These are phyloP conservation scores for Hansenula sp. DNA, from an alignment of 1,139 yeast genomes.

Conservation along the genomic window DNA sequence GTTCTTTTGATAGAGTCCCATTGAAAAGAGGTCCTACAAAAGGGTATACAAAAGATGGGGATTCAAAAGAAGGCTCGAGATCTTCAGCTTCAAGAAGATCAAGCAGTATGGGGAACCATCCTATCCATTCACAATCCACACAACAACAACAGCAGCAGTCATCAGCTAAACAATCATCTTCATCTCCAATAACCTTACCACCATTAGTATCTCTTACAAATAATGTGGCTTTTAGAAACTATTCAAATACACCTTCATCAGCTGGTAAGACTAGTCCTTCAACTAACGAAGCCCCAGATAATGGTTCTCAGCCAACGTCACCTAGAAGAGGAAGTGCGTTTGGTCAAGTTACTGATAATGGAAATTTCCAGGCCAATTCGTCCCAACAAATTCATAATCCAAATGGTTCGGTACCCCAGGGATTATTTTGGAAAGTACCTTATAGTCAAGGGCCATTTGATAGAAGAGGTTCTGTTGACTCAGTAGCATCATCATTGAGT, in stretches of 20 bases:
- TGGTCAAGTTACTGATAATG: not conserved
- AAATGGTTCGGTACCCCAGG: conserved; percentile 20
- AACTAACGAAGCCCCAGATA: not conserved
- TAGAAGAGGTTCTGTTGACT: conserved; percentile 30
- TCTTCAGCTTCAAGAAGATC: conserved; percentile 13
- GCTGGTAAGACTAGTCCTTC: not conserved
- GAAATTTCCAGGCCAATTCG: no score
- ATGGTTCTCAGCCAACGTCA: not conserved
- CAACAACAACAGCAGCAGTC: not conserved
- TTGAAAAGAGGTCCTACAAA: conserved; percentile 75
- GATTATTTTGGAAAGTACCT: conserved; percentile 37
- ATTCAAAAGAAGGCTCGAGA: conserved; percentile 1
- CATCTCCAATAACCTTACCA: conserved; percentile 14
- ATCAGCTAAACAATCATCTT: not conserved
- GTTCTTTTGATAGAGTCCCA: conserved; percentile 66
- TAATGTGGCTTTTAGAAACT: conserved; percentile 3
- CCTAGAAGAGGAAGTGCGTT: conserved; percentile 1
- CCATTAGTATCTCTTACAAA: conserved; percentile 17
- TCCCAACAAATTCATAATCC: conserved; percentile 1
- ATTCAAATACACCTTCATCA: conserved; percentile 5
- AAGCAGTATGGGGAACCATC: conserved; percentile 7
- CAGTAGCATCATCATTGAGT: conserved; percentile 27
- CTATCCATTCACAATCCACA: conserved; percentile 5
- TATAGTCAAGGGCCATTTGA: conserved; percentile 24
- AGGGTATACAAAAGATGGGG: conserved; percentile 41